Percentiles rank a stretch among this genome's conserved stretches.
Conservation (phyloP, 805 yeast genomes). For the Kodamaea leandrae region DNA sequence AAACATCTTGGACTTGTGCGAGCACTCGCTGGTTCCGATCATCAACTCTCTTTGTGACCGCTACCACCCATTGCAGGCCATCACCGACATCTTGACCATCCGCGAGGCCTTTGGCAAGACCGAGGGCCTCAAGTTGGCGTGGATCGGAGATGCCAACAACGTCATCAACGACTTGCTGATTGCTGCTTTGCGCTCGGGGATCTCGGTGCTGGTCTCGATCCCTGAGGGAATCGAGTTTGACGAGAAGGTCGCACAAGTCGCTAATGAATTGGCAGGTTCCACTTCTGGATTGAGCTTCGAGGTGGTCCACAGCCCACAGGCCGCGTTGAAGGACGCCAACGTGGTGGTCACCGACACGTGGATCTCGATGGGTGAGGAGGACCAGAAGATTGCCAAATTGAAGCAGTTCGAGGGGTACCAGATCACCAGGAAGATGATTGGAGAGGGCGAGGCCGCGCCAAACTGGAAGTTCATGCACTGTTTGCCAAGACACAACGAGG, state of each 20-base stretch:
- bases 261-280: constrained; percentile 51
- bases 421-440: constrained; percentile 64
- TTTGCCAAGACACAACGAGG: constrained; percentile 92
- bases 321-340: constrained; percentile 72
- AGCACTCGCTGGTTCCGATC: constrained; percentile 84
- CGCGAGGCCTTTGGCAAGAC: constrained; percentile 67
- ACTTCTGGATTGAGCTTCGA: constrained; percentile 44
- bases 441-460: constrained; percentile 52
- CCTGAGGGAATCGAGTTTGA: constrained; percentile 73
- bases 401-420: constrained; percentile 86
- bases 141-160: constrained; percentile 97
- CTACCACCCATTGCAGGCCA: constrained; percentile 94
- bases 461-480: constrained; percentile 97
- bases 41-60: constrained; percentile 91
- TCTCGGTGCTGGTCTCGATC: constrained; percentile 78
- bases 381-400: constrained; percentile 66
- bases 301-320: constrained; percentile 68
- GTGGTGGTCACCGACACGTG: constrained; percentile 94
- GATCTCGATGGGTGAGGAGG: constrained; percentile 97
- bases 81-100: constrained; percentile 85
- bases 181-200: constrained; percentile 82
- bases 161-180: constrained; percentile 91
- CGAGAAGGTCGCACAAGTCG: constrained; percentile 49
- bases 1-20: constrained; percentile 74
- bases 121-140: constrained; percentile 71